These are phyloP conservation scores for Rhodamnia rubescens DNA, from an alignment of 345 rosid species.

Conservation along the genomic window DNA sequence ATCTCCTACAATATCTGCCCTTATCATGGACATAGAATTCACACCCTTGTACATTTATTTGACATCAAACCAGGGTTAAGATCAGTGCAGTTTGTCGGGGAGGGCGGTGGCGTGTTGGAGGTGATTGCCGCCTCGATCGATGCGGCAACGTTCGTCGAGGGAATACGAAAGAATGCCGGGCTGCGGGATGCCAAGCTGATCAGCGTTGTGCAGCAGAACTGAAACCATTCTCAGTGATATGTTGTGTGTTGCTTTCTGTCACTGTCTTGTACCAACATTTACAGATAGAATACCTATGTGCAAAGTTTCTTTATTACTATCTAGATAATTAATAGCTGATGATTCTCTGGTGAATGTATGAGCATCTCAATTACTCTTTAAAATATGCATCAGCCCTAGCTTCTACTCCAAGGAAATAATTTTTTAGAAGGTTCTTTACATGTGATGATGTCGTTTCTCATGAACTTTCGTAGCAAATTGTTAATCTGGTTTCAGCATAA, in stretches of 20 bases:
- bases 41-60: neutral
- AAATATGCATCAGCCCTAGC: no score
- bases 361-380: no score
- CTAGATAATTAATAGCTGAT: no score
- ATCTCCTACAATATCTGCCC: neutral
- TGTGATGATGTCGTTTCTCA: no score
- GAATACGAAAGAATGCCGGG: neutral
- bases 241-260: neutral
- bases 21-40: neutral
- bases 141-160: neutral
- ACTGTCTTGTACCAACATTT: neutral
- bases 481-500: no score
- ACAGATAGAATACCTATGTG: no score
- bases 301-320: no score
- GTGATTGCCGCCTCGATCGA: neutral
- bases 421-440: no score
- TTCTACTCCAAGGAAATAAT: no score
- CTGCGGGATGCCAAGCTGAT: neutral
- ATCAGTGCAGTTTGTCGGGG: neutral
- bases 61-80: neutral
- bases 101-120: neutral
- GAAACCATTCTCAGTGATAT: neutral
- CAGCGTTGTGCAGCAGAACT: neutral
- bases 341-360: no score
- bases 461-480: no score